Evolutionary conservation across 306 rosid genomes (phyloP), one percentile per base, ranked within the genome.

Genomic region (Boehmeria nivea): DNA sequence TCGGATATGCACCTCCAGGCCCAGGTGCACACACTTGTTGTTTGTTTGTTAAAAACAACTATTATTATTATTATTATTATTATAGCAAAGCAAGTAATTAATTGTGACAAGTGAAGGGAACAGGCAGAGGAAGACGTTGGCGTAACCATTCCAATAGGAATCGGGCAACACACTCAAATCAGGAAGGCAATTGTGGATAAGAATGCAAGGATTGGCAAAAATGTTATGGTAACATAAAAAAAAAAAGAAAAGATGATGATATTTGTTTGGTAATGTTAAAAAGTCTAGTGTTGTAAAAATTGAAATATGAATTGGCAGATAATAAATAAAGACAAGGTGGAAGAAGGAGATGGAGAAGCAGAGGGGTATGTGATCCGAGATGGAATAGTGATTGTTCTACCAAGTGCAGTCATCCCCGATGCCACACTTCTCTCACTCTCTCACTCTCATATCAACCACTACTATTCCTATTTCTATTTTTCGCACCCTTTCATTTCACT

Each of bases 191-290:
- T 76, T 17, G 36, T 71, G 20, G 81, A 76, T 61, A 76, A 71
- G 73, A 71, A 71, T 52, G 81, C 74, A 56, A 66, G 64, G 56
- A 76, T 76, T 27, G 81, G 81, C 57, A 61, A 62, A 21, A 66
- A 71, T 52, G 74, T 76, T 40, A 46, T 49, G 81, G 81, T 70
- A 69, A 2, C 27, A 1, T 36, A 19, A 3, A 6, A 3, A n/a
- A 13, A 4, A 12, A 2, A 23, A 20, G 19, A 1, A 39, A 31
- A 14, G 20, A 15, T 31, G 18, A 20, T 49, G 19, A 12, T 12
- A 5, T 45, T 36, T 36, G 15, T 13, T 34, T 8, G 2, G 1
- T 31, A 25, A 16, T 18, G 24, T 16, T 6, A 3, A 1, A 3
- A 6, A 31, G 10, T 21, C 4, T n/a, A n/a, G n/a, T n/a, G n/a